Percentiles rank a stretch among this genome's conserved stretches.
Conservation (phyloP, 345 rosid species). For the Sonneratia alba region DNA sequence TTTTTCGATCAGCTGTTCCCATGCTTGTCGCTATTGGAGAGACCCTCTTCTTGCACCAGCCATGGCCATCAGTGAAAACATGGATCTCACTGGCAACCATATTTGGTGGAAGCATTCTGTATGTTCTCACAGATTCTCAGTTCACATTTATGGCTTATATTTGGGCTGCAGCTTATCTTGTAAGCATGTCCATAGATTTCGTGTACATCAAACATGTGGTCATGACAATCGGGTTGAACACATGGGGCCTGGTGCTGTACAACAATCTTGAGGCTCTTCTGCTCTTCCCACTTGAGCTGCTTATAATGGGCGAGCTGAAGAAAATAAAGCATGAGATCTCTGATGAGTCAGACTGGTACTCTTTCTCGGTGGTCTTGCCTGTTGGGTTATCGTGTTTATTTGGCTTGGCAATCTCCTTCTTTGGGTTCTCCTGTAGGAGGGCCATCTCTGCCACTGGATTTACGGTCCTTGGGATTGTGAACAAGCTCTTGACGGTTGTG, state of each 20-base stretch:
- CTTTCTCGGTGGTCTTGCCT: conserved; percentile 64
- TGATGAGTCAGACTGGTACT: conserved; percentile 64
- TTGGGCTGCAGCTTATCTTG: conserved; percentile 85
- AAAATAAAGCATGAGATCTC: conserved; percentile 72
- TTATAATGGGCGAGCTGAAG: conserved; percentile 93
- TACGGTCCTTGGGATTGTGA: conserved; percentile 94
- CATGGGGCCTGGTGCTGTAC: conserved; percentile 95
- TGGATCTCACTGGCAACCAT: conserved; percentile 76
- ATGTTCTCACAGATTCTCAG: conserved; percentile 81
- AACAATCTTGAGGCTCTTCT: conserved; percentile 93
- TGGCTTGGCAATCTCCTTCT: conserved; percentile 90
- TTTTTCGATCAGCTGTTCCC: conserved; percentile 91
- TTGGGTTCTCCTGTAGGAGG: conserved; percentile 92
- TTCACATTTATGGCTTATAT: conserved; percentile 73
- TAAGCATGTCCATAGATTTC: conserved; percentile 94
- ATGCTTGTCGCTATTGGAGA: conserved; percentile 93
- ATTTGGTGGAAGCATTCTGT: conserved; percentile 79
- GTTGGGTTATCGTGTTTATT: conserved; percentile 85
- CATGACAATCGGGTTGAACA: conserved; percentile 85
- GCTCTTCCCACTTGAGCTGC: conserved; percentile 80
- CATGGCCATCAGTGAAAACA: conserved; percentile 76
- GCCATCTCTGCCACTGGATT: conserved; percentile 96
- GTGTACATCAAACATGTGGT: conserved; percentile 98
- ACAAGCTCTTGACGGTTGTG: conserved; percentile 82
- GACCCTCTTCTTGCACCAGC: conserved; percentile 69